These are phyloP conservation scores for Leccinum subfulvum DNA, from an alignment of 1,284 basidiomycete genomes.

Conservation along the genomic window DNA sequence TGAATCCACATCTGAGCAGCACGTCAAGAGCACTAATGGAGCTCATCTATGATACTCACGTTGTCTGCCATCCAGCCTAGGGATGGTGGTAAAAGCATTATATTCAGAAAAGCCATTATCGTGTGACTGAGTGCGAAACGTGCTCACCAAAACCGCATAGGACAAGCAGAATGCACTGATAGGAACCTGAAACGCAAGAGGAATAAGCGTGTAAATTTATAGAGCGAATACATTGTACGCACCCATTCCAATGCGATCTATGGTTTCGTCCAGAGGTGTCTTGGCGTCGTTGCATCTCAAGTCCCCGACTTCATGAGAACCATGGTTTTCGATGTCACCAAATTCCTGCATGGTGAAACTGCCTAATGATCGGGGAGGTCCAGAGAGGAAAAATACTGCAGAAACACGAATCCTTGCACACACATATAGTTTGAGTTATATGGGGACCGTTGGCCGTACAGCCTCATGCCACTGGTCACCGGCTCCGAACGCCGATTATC, in stretches of 20 bases:
- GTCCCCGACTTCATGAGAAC: conserved; percentile 35
- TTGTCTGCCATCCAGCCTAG: conserved; percentile 54
- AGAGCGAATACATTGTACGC: conserved; percentile 13
- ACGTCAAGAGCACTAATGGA: neutral
- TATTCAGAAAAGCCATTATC: neutral
- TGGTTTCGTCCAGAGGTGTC: conserved; percentile 80
- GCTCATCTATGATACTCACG: neutral
- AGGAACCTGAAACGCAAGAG: conserved; percentile 47
- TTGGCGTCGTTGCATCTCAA: conserved; percentile 45
- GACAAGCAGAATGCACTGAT: conserved; percentile 78
- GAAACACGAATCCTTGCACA: conserved; percentile 30
- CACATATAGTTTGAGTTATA: neutral
- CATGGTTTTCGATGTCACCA: conserved; percentile 34
- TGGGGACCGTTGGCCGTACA: neutral
- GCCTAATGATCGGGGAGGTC: conserved; percentile 33
- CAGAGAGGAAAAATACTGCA: conserved; percentile 49
- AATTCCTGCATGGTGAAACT: conserved; percentile 34
- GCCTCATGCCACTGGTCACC: too few species aligned
- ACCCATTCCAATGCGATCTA: conserved; percentile 91
- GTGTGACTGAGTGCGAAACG: neutral
- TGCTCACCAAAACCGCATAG: conserved; percentile 82
- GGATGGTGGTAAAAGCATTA: neutral
- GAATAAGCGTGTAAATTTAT: neutral
- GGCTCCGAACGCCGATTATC: neutral
- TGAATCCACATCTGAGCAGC: neutral